Evolutionary conservation across 495 filamentous ascomycete species (phyloP).

Genomic region (Penicillium fimorum): DNA sequence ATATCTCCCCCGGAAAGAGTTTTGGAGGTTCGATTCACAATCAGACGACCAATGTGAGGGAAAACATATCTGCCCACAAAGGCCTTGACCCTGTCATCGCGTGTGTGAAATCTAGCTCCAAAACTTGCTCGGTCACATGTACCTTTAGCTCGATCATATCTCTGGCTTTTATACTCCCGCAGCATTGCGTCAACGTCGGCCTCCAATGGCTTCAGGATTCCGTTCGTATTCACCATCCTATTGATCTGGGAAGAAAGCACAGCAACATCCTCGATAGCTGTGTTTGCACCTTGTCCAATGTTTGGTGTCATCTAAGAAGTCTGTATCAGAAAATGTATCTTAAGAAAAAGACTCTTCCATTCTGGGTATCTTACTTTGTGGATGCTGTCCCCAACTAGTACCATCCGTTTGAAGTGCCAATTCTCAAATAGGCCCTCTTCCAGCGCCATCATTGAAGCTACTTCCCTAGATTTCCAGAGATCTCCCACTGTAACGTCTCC

Average conservation of each 20-base stretch:
- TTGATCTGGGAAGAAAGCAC: conserved; percentile 4
- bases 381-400: conserved; percentile 16
- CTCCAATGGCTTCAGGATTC: background rate
- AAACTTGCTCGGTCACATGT: no score
- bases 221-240: background rate
- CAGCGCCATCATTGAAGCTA: conserved; percentile 9
- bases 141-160: no score
- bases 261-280: conserved; percentile 14
- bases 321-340: no score
- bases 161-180: background rate
- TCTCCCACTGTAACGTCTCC: background rate
- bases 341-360: no score
- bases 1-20: no score
- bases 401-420: conserved; percentile 15
- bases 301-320: conserved; percentile 12
- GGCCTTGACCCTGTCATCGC: no score
- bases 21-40: no score
- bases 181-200: conserved; percentile 1
- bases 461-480: conserved; percentile 20
- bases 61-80: no score
- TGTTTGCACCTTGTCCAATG: conserved; percentile 15
- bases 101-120: no score
- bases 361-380: conserved; percentile 20
- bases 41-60: no score
- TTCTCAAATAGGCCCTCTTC: conserved; percentile 14